These are phyloP conservation scores for Casuarina cunninghamiana DNA, from an alignment of 306 rosid genomes.

Conservation along the genomic window DNA sequence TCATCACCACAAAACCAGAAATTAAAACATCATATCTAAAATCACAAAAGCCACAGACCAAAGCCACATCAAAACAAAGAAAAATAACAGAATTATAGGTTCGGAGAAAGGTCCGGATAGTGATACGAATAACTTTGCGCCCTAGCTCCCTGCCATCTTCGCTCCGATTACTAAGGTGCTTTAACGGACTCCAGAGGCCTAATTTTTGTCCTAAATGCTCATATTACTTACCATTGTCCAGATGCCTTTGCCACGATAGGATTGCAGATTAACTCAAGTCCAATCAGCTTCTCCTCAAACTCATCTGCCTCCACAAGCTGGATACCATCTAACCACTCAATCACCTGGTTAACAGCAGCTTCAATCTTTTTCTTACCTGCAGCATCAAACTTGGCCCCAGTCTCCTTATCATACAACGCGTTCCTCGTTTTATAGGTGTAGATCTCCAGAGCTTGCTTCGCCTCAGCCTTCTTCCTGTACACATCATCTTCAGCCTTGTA, in stretches of 20 bases:
- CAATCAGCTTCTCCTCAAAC: conserved; percentile 67
- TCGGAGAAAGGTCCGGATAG: too few species aligned
- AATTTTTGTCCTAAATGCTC: too few species aligned
- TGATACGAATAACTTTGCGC: too few species aligned
- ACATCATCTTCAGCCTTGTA: conserved; percentile 69
- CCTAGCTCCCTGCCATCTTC: too few species aligned
- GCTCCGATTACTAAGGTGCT: too few species aligned
- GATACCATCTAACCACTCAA: conserved; percentile 61
- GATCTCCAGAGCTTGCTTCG: conserved; percentile 54
- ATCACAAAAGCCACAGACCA: too few species aligned
- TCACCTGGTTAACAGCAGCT: conserved; percentile 46
- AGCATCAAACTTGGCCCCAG: conserved; percentile 31
- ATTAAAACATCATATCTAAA: too few species aligned
- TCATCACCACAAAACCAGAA: too few species aligned
- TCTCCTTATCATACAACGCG: conserved; percentile 52
- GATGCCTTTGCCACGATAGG: conserved; percentile 63
- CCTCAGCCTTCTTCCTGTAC: conserved; percentile 57
- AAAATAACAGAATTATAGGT: too few species aligned
- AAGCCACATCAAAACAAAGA: too few species aligned
- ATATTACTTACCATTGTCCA: neutral
- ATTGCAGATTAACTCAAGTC: conserved; percentile 55
- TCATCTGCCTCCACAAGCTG: conserved; percentile 60
- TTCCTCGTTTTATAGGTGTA: conserved; percentile 58
- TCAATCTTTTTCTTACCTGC: conserved; percentile 57
- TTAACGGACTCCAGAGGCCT: too few species aligned